These are phyloP conservation scores for Chenopodium formosanum DNA, from an alignment of 148 eudicot species.

Conservation along the genomic window DNA sequence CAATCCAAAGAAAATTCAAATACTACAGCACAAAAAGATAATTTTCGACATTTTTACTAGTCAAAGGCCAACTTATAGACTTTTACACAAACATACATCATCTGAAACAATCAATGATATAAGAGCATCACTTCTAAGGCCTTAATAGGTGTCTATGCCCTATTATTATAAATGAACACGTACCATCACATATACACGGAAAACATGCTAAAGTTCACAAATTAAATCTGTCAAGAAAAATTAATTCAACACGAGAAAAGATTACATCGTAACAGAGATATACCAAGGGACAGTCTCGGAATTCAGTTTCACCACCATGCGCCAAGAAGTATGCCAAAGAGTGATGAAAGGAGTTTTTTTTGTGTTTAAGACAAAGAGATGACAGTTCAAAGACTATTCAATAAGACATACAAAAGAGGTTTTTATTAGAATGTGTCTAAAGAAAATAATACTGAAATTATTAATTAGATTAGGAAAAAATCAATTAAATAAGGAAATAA, in stretches of 20 bases:
- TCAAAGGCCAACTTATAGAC: background rate
- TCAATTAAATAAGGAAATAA: no score
- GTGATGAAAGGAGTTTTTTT: background rate
- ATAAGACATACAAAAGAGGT: background rate
- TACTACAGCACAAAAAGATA: background rate
- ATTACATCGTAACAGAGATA: background rate
- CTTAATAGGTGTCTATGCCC: background rate
- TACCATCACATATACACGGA: background rate
- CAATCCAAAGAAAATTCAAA: background rate
- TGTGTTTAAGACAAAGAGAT: no score
- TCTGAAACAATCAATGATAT: background rate
- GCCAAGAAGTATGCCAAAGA: conserved; percentile 2
- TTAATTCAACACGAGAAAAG: background rate
- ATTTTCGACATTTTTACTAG: background rate
- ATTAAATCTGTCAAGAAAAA: background rate
- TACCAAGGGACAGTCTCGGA: background rate
- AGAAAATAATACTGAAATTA: background rate
- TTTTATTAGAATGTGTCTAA: background rate
- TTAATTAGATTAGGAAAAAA: background rate
- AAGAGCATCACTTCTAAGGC: background rate
- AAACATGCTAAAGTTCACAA: background rate
- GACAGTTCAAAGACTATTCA: background rate
- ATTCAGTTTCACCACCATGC: background rate
- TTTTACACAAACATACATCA: no score
- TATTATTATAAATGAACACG: background rate